Conservation (phyloP, 192 early-diverging fungal genomes). For the Funneliformis geosporum region DNA sequence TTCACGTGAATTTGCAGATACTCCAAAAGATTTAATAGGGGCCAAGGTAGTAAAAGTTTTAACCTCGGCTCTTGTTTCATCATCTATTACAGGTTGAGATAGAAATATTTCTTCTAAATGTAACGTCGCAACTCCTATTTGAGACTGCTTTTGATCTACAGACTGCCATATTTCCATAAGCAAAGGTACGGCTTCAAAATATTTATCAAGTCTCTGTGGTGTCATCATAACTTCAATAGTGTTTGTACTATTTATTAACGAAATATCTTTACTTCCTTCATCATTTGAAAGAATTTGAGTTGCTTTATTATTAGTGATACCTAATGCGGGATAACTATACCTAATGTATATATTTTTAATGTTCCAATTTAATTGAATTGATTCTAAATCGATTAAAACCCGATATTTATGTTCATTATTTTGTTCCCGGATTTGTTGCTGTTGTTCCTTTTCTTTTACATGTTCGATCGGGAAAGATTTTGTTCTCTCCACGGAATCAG, state of each 20-base stretch:
- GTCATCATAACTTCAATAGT: constrained; percentile 30
- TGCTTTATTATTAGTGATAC: constrained; percentile 25
- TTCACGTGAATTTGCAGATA: constrained; percentile 14
- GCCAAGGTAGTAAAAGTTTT: constrained; percentile 24
- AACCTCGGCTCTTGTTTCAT: constrained; percentile 19
- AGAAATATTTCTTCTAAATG: constrained; percentile 28
- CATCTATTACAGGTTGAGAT: constrained; percentile 21
- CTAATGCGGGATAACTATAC: constrained; percentile 33
- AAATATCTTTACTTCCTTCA: constrained; percentile 4
- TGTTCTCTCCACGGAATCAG: neutral
- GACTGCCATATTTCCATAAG: constrained; percentile 31
- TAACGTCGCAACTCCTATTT: constrained; percentile 26
- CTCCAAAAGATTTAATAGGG: constrained; percentile 26
- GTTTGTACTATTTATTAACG: constrained; percentile 20
- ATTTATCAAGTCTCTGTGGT: constrained; percentile 22
- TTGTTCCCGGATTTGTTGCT: neutral
- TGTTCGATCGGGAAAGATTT: neutral
- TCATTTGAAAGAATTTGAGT: constrained; percentile 12
- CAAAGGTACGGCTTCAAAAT: constrained; percentile 32
- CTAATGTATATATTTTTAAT: constrained; percentile 28
- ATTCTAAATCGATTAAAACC: constrained; percentile 26
- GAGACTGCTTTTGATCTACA: constrained; percentile 8
- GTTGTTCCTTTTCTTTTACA: neutral
- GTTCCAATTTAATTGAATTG: constrained; percentile 19
- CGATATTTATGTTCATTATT: constrained; percentile 30